Conservation (phyloP, 345 rosid genomes). For the Acer negundo region DNA sequence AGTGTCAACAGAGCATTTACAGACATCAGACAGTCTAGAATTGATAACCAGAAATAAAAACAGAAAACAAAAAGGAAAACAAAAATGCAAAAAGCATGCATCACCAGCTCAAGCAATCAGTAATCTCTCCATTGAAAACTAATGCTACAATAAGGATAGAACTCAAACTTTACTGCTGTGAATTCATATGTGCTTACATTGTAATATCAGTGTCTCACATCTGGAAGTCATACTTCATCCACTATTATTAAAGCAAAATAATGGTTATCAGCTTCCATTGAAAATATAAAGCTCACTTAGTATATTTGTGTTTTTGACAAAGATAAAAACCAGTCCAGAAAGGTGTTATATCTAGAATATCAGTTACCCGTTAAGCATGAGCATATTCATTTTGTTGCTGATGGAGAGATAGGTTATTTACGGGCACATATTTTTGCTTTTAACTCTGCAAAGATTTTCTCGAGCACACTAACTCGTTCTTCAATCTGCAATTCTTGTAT, state of each 20-base stretch:
- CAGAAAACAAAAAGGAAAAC: too few relatives aligned
- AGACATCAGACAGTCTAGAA: too few relatives aligned
- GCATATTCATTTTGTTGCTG: background rate
- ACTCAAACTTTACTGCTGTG: background rate
- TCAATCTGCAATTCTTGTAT: background rate
- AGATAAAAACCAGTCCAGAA: background rate
- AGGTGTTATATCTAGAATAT: background rate
- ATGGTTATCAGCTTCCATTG: background rate
- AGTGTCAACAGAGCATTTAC: too few relatives aligned
- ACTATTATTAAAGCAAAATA: background rate
- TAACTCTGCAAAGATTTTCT: background rate
- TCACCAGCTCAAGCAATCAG: too few relatives aligned
- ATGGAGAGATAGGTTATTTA: background rate
- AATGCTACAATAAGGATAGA: background rate
- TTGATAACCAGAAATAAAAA: too few relatives aligned
- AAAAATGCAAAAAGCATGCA: too few relatives aligned
- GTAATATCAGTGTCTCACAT: background rate
- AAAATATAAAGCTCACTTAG: background rate
- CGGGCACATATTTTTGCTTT: background rate
- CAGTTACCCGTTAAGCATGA: background rate
- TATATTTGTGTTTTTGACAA: background rate
- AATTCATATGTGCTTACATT: too few relatives aligned
- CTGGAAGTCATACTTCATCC: background rate
- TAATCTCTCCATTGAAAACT: too few relatives aligned
- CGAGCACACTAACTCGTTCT: background rate